Conservation (phyloP, 768 basidiomycete genomes). For the Kwoniella bestiolae region DNA sequence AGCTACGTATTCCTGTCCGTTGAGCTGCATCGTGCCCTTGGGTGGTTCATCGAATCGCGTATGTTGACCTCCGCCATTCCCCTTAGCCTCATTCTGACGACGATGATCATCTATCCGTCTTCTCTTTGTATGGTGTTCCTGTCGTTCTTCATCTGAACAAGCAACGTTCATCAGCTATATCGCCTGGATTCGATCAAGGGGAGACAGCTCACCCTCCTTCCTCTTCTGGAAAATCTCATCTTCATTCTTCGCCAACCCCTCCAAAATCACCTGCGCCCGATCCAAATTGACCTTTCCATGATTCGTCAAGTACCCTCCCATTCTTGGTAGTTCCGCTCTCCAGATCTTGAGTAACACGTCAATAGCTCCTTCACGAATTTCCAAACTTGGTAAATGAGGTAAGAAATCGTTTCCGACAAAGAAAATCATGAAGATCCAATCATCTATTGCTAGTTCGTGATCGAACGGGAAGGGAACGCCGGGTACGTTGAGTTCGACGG, state of each 20-base stretch:
- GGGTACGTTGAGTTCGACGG: constrained; percentile 88
- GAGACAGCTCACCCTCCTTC: constrained; percentile 76
- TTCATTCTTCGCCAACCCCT: constrained; percentile 90
- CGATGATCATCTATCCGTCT: constrained; percentile 68
- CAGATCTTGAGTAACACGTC: constrained; percentile 95
- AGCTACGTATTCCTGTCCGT: constrained; percentile 55
- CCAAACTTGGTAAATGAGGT: constrained; percentile 94
- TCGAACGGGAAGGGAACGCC: constrained; percentile 80
- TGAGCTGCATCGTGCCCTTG: constrained; percentile 43
- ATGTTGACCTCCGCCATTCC: constrained; percentile 8
- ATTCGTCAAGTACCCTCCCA: constrained; percentile 97
- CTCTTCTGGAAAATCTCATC: constrained; percentile 92
- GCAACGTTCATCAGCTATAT: neutral
- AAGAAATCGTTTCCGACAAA: constrained; percentile 91
- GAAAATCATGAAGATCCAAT: constrained; percentile 99
- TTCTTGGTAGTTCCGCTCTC: constrained; percentile 87
- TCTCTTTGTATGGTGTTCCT: constrained; percentile 87
- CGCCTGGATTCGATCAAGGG: neutral
- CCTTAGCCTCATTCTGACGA: constrained; percentile 58
- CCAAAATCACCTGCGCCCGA: constrained; percentile 90
- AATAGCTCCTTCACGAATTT: constrained; percentile 99
- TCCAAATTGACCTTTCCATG: constrained; percentile 84
- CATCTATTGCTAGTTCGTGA: constrained; percentile 96
- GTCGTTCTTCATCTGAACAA: constrained; percentile 83
- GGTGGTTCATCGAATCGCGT: constrained; percentile 29